Conservation (phyloP, 2,329 filamentous ascomycete species). For the Cryphonectria parasitica region DNA sequence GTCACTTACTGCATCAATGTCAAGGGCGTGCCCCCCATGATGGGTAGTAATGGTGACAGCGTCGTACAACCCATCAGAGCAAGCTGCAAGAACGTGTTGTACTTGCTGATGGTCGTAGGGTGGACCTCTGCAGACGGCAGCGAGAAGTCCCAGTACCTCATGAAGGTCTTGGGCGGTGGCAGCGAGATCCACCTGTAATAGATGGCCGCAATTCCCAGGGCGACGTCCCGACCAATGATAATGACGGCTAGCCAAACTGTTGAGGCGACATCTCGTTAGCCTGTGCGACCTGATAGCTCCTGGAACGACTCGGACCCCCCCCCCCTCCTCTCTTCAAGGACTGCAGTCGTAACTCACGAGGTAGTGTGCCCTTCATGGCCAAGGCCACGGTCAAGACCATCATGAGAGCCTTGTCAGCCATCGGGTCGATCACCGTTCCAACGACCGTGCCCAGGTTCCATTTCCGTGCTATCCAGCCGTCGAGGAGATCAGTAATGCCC, state of each 20-base stretch:
- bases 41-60: constrained; percentile 73
- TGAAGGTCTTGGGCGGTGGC: constrained; percentile 89
- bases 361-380: constrained; percentile 79
- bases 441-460: constrained; percentile 93
- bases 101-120: constrained; percentile 83
- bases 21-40: constrained; percentile 59
- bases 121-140: constrained; percentile 84
- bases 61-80: constrained; percentile 84
- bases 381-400: constrained; percentile 86
- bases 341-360: constrained; percentile 59
- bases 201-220: constrained; percentile 81
- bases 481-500: constrained; percentile 86
- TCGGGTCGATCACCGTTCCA: constrained; percentile 91
- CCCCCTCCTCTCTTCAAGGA: neutral
- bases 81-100: constrained; percentile 92
- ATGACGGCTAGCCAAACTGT: constrained; percentile 84
- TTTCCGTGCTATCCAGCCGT: constrained; percentile 88
- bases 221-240: constrained; percentile 86
- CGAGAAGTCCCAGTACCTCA: constrained; percentile 96
- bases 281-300: neutral
- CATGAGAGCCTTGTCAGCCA: constrained; percentile 97
- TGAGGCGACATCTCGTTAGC: constrained; percentile 13
- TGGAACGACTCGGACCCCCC: neutral
- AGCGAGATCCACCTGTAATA: constrained; percentile 97
- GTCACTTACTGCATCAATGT: constrained; percentile 65